Base-by-base conservation (phyloP, 345 rosid species). In the Erysimum cheiranthoides region DNA sequence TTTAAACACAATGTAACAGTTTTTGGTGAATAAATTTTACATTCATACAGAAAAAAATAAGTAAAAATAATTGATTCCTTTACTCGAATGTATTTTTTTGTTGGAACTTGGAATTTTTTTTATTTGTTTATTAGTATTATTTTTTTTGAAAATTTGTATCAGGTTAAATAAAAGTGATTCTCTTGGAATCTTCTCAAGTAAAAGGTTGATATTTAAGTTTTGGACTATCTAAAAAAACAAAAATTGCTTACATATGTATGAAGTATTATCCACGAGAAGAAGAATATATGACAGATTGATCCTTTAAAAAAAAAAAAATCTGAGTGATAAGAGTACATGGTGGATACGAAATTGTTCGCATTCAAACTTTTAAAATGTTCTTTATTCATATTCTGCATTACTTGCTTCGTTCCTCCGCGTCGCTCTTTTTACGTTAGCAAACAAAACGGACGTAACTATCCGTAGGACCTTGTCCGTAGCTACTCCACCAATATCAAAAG, bases 391-490 rank as follows among this genome's bases (percentile, higher is more conserved):
- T 68, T 68, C 74, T 60, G 68, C 74, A 52, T 61, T 25, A 61
- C 54, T n/a, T 40, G 27, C 61, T 75, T 70, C 80, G 75, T 62
- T 76, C 80, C 64, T 70, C 75, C 75, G 80, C 80, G 80, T 76
- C 80, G 49, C 50, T 76, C 32, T 17, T 42, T 68, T 52, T 30
- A 61, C 64, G 70, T 76, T 76, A 76, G 70, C 79, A 76, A 76
- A 76, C 79, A 61, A 76, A 76, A 76, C 57, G 12, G 63, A 68
- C 70, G 79, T 68, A 68, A 61, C 79, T 52, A 51, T 76, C 79
- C 49, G 31, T 42, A 51, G 74, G 58, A 58, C 79, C 32, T 10
- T 51, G 6, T 21, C 56, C 69, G 56, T 61, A 61, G 35, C 62
- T 11, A 66, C 62, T 53, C 60, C 34, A 42, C 63, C 70, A 42